A percentile compares a stretch with the other conserved stretches of the same genome.
These are phyloP conservation scores for Herpotrichia juniperi DNA, from an alignment of 2,329 filamentous ascomycete genomes.

Conservation along the genomic window DNA sequence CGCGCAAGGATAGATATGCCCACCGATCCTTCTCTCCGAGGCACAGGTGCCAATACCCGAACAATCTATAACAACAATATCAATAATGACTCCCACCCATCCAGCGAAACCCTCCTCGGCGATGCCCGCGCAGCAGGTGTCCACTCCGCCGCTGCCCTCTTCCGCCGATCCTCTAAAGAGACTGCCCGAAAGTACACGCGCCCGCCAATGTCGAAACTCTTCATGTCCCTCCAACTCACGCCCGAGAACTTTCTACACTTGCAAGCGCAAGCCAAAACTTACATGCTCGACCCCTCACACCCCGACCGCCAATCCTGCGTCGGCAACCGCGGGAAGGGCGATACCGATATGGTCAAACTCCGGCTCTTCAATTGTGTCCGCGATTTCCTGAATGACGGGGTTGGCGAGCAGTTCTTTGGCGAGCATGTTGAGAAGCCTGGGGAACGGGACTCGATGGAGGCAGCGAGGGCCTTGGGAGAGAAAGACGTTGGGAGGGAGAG, in stretches of 20 bases:
- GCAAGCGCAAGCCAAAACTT: slow-evolving; percentile 61
- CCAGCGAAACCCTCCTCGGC: slow-evolving; percentile 26
- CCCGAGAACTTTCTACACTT: slow-evolving; percentile 63
- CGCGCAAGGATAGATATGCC: slow-evolving; percentile 23
- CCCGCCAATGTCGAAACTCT: slow-evolving; percentile 64
- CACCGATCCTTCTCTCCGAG: slow-evolving; percentile 21
- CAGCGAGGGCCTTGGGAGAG: slow-evolving; percentile 47
- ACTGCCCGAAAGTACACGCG: slow-evolving; percentile 62
- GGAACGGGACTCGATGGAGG: slow-evolving; percentile 39
- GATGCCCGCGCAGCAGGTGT: slow-evolving; percentile 58
- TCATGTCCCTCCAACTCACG: slow-evolving; percentile 60
- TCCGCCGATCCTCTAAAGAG: slow-evolving; percentile 49
- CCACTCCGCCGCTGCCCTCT: slow-evolving; percentile 59
- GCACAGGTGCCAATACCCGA: slow-evolving; percentile 9
- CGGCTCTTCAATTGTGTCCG: slow-evolving; percentile 63
- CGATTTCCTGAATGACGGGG: slow-evolving; percentile 58
- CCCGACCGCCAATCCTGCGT: slow-evolving; percentile 64
- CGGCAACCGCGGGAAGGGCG: slow-evolving; percentile 60
- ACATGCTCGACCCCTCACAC: slow-evolving; percentile 62
- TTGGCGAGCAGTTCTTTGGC: slow-evolving; percentile 60
- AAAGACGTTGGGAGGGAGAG: slow-evolving; percentile 42
- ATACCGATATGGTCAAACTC: slow-evolving; percentile 63
- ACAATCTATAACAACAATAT: slow-evolving; percentile 13
- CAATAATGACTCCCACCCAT: slow-evolving; percentile 16
- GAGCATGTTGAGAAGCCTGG: slow-evolving; percentile 39